Percentiles rank a stretch among this genome's conserved stretches.
Conservation (phyloP, 2,329 filamentous ascomycete species). For the Elsinoe batatas region DNA sequence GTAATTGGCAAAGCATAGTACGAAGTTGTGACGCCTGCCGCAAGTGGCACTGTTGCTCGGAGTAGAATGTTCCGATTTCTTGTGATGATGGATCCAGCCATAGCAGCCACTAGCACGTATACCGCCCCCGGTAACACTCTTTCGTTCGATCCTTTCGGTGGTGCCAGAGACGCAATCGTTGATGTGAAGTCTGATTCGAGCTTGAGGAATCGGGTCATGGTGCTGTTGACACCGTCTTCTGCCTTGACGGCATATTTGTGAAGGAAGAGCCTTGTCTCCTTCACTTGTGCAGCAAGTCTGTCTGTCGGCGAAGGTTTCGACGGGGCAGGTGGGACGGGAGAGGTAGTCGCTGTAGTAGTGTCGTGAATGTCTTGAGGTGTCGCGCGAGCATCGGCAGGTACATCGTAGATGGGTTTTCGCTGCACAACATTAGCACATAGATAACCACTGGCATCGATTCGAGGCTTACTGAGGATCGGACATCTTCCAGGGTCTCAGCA, state of each 20-base stretch:
- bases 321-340: constrained; percentile 13
- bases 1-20: constrained; percentile 82
- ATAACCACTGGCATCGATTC: constrained; percentile 2
- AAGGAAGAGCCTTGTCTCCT: constrained; percentile 67
- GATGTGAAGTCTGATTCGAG: constrained; percentile 84
- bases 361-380: constrained; percentile 24
- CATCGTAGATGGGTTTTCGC: constrained; percentile 68
- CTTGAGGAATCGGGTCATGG: constrained; percentile 69
- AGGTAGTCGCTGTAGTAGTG: constrained; percentile 22
- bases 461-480: constrained; percentile 21
- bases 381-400: constrained; percentile 42
- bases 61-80: constrained; percentile 80
- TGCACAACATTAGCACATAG: neutral
- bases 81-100: constrained; percentile 87
- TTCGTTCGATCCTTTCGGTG: constrained; percentile 75
- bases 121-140: constrained; percentile 78
- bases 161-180: constrained; percentile 81
- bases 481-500: constrained; percentile 37
- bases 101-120: constrained; percentile 86
- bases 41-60: constrained; percentile 64
- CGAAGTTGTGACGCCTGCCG: constrained; percentile 71
- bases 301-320: constrained; percentile 56
- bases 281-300: constrained; percentile 73
- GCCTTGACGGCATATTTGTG: constrained; percentile 63
- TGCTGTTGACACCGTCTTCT: constrained; percentile 74